Base-by-base conservation (phyloP, 768 basidiomycete species). In the Tephrocybe sp. region DNA sequence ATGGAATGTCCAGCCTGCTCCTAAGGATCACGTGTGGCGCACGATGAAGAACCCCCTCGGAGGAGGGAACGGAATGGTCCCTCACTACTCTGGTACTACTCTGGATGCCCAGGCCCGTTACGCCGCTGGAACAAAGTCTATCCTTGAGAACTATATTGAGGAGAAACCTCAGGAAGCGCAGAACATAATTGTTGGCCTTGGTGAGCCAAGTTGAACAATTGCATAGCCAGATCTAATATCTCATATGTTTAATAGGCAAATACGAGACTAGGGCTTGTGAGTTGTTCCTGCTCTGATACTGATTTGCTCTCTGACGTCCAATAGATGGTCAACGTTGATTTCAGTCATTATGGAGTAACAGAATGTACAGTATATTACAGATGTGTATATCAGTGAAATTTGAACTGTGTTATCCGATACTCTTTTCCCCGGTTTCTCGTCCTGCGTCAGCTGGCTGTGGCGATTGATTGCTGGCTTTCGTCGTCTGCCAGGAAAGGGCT, bases 101-200 rank as follows among this genome's bases (percentile, higher is more conserved):
- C 79, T 93, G 53, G 92, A 94, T 60, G 91, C 92, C 2, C 92
- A 94, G 70, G 78, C 75, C 23, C 86, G 92, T 41, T 95, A 97
- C 63, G 91, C 91, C 13, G 67, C 70, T 38, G 91, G 90, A 12
- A 74, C 80, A 22, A 80, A 71, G 71, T 73, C 69, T 55, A 91
- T 92, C 63, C 73, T 91, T 47, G 75, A 83, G 49, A 86, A 87
- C 68, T 92, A 83, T 71, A 59, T 89, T 52, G 61, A 61, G 12
- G 69, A 65, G 53, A 82, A 84, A 65, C 64, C 76, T 1, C 92
- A 95, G 68, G 82, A 88, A 7, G 79, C 84, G 0, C 79, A 76
- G 52, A 90, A 94, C 73, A 67, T 97, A 68, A 97, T 94, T 61
- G 77, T 93, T 49, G 83, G 81, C 27, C 55, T 82, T 37, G 84